phyloP scores from a whole-genome alignment of 1,284 basidiomycete species.

The Trichosporon inkin region DNA sequence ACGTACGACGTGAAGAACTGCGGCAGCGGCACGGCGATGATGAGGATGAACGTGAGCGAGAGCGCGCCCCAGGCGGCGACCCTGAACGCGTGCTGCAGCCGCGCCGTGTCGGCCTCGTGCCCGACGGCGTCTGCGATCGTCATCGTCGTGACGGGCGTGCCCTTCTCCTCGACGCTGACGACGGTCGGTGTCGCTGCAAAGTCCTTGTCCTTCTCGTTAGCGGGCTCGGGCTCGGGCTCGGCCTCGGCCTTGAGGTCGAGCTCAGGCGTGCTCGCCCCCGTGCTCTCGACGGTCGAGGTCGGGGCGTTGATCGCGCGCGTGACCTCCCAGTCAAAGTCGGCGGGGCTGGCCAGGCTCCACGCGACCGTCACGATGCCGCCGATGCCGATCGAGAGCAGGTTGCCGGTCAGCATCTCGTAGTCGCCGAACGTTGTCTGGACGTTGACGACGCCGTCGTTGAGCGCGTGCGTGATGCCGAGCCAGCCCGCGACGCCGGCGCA shows the following conservation, averaged over 20 bases:
- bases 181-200: conserved; percentile 8
- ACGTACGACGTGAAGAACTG: conserved; percentile 75
- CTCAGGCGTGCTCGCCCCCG: conserved; percentile 25
- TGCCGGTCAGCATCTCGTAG: conserved; percentile 67
- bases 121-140: conserved; percentile 5
- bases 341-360: conserved; percentile 66
- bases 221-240: conserved; percentile 33
- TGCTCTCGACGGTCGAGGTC: conserved; percentile 6
- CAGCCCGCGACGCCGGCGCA: conserved; percentile 67
- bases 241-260: conserved; percentile 13
- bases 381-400: conserved; percentile 76
- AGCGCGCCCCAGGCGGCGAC: conserved; percentile 72
- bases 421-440: conserved; percentile 63
- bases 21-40: conserved; percentile 69
- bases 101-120: conserved; percentile 10
- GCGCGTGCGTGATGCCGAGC: conserved; percentile 71
- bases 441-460: conserved; percentile 68
- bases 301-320: conserved; percentile 67
- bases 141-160: background rate
- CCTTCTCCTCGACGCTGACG: conserved; percentile 26
- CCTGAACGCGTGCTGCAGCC: conserved; percentile 64
- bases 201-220: conserved; percentile 53
- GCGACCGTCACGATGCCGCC: conserved; percentile 70
- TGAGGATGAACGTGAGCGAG: conserved; percentile 51
- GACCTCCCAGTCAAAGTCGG: conserved; percentile 69